Evolutionary conservation across 441 rosid genomes (phyloP).

Genomic region (Gossypium schwendimanii): DNA sequence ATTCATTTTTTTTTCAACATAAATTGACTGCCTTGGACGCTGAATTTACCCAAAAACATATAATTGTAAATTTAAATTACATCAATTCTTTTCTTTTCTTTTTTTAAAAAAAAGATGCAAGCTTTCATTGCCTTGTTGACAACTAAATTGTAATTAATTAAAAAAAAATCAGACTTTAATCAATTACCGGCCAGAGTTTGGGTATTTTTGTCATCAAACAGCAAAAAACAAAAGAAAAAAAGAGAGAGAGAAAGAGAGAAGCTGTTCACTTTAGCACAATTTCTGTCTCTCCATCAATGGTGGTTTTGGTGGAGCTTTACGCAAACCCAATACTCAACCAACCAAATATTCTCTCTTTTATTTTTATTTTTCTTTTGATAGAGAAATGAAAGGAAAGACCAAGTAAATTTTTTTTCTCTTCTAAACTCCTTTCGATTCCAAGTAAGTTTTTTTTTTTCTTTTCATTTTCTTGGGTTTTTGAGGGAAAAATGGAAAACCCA

Average conservation of each 20-base stretch:
- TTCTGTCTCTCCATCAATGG: slow-evolving; percentile 10
- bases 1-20: not conserved
- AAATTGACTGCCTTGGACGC: not conserved
- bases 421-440: not conserved
- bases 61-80: not conserved
- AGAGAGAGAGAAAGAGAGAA: not conserved
- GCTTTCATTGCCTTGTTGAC: not conserved
- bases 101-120: not conserved
- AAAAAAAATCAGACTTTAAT: not conserved
- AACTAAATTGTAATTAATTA: not conserved
- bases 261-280: slow-evolving; percentile 6
- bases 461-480: not conserved
- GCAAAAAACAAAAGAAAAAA: not conserved
- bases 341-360: not conserved
- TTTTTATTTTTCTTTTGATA: not conserved
- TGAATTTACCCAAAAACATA: not conserved
- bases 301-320: slow-evolving; percentile 41
- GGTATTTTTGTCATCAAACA: not conserved
- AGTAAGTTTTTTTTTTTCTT: not conserved
- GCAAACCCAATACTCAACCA: slow-evolving; percentile 29
- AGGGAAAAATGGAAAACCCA: not conserved
- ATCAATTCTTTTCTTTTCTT: not conserved
- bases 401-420: not conserved
- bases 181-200: not conserved
- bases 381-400: not conserved